Percentiles rank a stretch among this genome's conserved stretches.
phyloP scores from a whole-genome alignment of 78 protist species.

The slime mould (Dictyostelium discoideum) region DNA sequence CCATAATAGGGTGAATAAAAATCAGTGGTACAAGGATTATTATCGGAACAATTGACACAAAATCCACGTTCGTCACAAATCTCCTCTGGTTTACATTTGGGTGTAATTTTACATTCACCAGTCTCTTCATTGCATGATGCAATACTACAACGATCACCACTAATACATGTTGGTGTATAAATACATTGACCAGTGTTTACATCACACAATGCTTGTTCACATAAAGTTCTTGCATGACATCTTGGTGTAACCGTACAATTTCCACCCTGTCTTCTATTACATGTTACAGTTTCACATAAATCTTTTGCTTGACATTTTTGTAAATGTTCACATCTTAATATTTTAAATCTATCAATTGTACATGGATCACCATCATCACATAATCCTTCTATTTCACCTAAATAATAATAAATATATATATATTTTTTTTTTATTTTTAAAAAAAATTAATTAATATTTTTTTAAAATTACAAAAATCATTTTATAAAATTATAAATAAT shows the following conservation, averaged over 20 bases:
- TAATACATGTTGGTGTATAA: background rate
- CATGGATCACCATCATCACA: constrained; percentile 15
- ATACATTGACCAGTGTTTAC: background rate
- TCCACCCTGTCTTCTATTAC: constrained; percentile 2
- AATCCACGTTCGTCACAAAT: constrained; percentile 6
- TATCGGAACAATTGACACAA: background rate
- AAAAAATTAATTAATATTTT: too few species aligned
- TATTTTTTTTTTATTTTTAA: too few species aligned
- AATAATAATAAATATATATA: background rate
- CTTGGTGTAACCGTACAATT: background rate
- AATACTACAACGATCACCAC: constrained; percentile 21
- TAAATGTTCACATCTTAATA: constrained; percentile 12
- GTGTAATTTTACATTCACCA: background rate
- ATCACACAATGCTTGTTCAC: background rate
- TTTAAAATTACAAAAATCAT: background rate
- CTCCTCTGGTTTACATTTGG: background rate
- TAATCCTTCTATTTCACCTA: background rate
- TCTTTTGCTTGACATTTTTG: constrained; percentile 3
- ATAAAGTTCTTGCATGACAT: background rate
- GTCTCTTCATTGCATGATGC: background rate
- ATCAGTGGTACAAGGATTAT: constrained; percentile 28
- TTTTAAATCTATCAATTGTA: constrained; percentile 1
- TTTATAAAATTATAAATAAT: background rate
- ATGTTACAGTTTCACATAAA: constrained; percentile 10
- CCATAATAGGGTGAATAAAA: constrained; percentile 32